These are phyloP conservation scores for Toxoplasma gondii DNA, from an alignment of 169 alveolate species.

Conservation along the genomic window DNA sequence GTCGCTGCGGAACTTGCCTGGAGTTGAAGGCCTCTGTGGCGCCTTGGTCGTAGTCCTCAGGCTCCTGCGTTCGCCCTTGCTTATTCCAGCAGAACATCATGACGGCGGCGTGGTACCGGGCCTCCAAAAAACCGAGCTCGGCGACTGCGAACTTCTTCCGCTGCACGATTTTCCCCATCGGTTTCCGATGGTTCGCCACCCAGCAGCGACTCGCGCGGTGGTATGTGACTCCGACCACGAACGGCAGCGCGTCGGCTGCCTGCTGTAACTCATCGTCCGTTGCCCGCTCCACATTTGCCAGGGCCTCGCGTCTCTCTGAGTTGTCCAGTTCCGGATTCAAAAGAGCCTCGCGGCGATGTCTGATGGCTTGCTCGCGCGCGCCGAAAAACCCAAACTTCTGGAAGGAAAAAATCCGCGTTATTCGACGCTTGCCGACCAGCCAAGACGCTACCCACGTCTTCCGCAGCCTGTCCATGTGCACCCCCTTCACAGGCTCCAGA, in stretches of 20 bases:
- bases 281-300: neutral
- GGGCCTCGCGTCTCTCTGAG: neutral
- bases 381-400: slow-evolving; percentile 26
- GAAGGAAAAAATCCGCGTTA: slow-evolving; percentile 3
- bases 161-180: slow-evolving; percentile 23
- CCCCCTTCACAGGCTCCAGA: neutral
- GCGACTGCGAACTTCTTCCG: slow-evolving; percentile 12
- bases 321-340: slow-evolving; percentile 5
- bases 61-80: neutral
- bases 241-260: neutral
- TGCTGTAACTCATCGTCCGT: neutral
- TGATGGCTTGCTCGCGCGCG: slow-evolving; percentile 20
- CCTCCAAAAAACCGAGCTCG: neutral
- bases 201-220: neutral
- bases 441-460: slow-evolving; percentile 22
- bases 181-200: neutral
- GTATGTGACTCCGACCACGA: slow-evolving; percentile 13
- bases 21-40: neutral
- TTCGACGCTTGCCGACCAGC: slow-evolving; percentile 8
- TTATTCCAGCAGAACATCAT: slow-evolving; percentile 21
- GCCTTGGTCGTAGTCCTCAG: slow-evolving; percentile 30
- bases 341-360: neutral
- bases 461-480: slow-evolving; percentile 12
- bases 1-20: neutral
- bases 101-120: slow-evolving; percentile 3